phyloP scores from a whole-genome alignment of 163 green algal species.

The Coccomyxa subellipsoidea region DNA sequence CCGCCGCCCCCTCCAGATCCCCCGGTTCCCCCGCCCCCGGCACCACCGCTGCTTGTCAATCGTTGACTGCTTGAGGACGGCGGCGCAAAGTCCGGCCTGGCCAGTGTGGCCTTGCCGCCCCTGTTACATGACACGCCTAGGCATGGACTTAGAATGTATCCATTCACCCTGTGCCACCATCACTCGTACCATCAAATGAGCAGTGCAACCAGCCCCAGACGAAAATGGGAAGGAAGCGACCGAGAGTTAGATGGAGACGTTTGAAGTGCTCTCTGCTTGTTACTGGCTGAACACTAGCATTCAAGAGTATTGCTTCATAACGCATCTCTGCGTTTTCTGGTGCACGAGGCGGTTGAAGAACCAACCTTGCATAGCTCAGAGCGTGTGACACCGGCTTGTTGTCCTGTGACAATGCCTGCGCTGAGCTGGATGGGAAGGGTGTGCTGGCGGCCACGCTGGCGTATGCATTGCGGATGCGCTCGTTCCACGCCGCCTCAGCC shows the following conservation, averaged over 20 bases:
- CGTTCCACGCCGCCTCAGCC: not conserved
- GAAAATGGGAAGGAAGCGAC: too few relatives aligned
- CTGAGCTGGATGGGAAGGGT: not conserved
- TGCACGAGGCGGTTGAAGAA: not conserved
- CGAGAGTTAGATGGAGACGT: too few relatives aligned
- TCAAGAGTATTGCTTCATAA: too few relatives aligned
- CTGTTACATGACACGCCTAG: not conserved
- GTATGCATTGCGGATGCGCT: not conserved
- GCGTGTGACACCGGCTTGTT: not conserved
- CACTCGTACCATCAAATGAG: not conserved
- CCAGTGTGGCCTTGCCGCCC: not conserved
- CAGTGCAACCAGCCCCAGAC: not conserved
- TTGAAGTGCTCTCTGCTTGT: not conserved
- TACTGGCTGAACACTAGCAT: not conserved
- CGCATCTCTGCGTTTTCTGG: too few relatives aligned
- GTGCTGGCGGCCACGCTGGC: not conserved
- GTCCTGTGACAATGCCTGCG: not conserved
- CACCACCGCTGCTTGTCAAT: not conserved
- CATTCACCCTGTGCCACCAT: not conserved
- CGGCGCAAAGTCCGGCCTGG: not conserved
- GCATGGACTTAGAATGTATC: not conserved
- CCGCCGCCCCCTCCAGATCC: not conserved
- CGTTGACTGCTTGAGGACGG: not conserved
- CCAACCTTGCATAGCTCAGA: not conserved
- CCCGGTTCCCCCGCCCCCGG: too few relatives aligned